Evolutionary conservation across 2,329 filamentous ascomycete species (phyloP).

Genomic region (Colletotrichum sojae): DNA sequence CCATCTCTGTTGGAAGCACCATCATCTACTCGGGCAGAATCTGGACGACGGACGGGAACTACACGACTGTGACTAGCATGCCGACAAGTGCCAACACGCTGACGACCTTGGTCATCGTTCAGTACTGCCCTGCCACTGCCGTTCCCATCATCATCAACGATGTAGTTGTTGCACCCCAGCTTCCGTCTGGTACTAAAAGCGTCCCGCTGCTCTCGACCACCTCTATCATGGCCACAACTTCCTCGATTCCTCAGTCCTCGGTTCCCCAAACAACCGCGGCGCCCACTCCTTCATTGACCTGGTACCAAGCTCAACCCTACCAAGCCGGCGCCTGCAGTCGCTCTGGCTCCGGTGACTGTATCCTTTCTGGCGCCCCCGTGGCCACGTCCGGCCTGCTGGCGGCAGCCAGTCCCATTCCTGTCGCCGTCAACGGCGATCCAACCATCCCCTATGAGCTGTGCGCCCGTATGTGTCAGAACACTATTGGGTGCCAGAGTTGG

Average conservation of each 20-base stretch:
- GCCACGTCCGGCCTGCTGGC: conserved; percentile 16
- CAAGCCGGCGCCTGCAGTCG: conserved; percentile 3
- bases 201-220: not conserved
- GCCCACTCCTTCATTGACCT: not conserved
- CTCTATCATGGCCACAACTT: not conserved
- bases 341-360: not conserved
- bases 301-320: not conserved
- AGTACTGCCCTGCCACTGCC: conserved; percentile 23
- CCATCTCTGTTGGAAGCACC: conserved; percentile 5
- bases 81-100: conserved; percentile 5
- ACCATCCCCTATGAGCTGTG: not conserved
- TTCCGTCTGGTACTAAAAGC: not conserved
- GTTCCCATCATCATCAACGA: conserved; percentile 6
- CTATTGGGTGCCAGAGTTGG: not conserved
- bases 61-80: conserved; percentile 28
- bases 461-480: conserved; percentile 1
- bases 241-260: not conserved
- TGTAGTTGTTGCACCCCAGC: conserved; percentile 6
- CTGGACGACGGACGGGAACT: conserved; percentile 31
- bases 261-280: not conserved
- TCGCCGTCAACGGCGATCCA: not conserved
- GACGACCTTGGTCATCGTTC: conserved; percentile 18
- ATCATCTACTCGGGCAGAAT: conserved; percentile 23
- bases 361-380: conserved; percentile 13
- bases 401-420: not conserved